Conservation (phyloP, 805 yeast species). For the Metschnikowia corniflorae region DNA sequence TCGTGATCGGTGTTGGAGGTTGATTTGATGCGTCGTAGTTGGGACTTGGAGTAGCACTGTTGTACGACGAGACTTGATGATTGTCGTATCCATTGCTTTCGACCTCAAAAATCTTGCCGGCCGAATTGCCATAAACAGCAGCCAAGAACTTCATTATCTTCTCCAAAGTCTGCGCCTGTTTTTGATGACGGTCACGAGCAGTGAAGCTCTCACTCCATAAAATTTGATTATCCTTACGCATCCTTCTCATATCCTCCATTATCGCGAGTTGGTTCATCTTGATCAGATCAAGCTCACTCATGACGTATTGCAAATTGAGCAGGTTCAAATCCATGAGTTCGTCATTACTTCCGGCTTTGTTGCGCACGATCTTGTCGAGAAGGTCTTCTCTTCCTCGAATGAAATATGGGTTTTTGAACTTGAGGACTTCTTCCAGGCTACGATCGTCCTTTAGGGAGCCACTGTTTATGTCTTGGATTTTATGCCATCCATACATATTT, state of each 20-base stretch:
- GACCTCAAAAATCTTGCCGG: conserved; percentile 45
- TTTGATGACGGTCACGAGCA: conserved; percentile 79
- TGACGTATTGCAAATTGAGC: conserved; percentile 48
- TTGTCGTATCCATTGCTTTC: conserved; percentile 21
- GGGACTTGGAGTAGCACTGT: conserved; percentile 6
- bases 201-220: conserved; percentile 87
- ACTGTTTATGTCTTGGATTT: conserved; percentile 85
- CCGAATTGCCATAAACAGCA: conserved; percentile 64
- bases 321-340: conserved; percentile 23
- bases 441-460: conserved; percentile 56
- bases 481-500: conserved; percentile 99
- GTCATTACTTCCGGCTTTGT: conserved; percentile 40
- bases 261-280: conserved; percentile 77
- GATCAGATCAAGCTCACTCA: conserved; percentile 71
- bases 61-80: conserved; percentile 23
- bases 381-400: conserved; percentile 75
- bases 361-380: conserved; percentile 80
- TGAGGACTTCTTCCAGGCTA: conserved; percentile 76
- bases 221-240: conserved; percentile 82
- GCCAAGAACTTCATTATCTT: conserved; percentile 85
- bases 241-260: conserved; percentile 77
- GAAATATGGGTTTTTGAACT: conserved; percentile 82
- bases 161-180: conserved; percentile 84
- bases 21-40: neutral
- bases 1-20: conserved; percentile 12